Base-by-base conservation (phyloP, 140 eudicot species). In the Flaveria floridana region DNA sequence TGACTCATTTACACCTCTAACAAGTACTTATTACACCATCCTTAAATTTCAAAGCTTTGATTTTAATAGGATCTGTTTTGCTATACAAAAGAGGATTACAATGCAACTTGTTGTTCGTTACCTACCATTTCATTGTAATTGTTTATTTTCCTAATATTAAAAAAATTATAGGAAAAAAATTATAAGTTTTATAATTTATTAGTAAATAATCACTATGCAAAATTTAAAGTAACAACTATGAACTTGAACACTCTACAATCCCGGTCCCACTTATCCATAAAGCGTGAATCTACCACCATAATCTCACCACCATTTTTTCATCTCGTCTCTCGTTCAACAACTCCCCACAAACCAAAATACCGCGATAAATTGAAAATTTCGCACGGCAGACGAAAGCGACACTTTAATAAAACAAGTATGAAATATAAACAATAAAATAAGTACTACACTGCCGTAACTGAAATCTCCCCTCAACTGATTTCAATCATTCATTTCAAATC, bases 401-500 rank as follows among this genome's bases (percentile, higher is more conserved):
- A 63, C 82, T 51, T 63, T 16, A 18, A 13, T 28, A 14, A 37
- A 76, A 39, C 12, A 50, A 67, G 0, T 0, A 59, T 51, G 0
- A 20, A 39, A 66, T 7, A 53, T 30, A 70, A 14, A 65, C 11
- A 15, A 25, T 14, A 23, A 41, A 20, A n/a, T 37, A 56, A 58
- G 51, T 23, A 19, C 57, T 2, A 21, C 65, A 53, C 30, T 34
- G n/a, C 46, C 83, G 88, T 88, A 85, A 84, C 83, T 48, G 86
- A 87, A 83, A 30, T 68, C 82, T 84, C 82, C 79, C 82, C 78
- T 77, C 82, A 87, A 89, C 91, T 65, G 55, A 85, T 82, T 85
- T 80, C 77, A 89, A 42, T 81, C 62, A 78, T 72, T 62, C 48
- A 14, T 87, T 89, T 87, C 83, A 87, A 81, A 76, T 87, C 90